Base-by-base conservation (phyloP, 805 yeast genomes). In the Kazachstania taianensis region DNA sequence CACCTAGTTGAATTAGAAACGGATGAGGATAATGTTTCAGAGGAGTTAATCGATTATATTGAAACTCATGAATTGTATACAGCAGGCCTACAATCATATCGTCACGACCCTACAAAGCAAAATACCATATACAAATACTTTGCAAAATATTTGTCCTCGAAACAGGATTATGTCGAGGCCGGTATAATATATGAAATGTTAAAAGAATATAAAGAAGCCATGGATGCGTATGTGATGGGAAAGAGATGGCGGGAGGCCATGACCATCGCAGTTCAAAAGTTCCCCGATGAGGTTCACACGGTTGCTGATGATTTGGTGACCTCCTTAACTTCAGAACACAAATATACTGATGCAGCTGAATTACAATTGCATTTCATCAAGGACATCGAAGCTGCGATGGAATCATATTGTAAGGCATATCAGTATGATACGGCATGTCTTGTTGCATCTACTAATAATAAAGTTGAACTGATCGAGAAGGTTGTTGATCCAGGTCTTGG, bases 231-330 rank as follows among this genome's bases (percentile, higher is more conserved):
- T 51, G 65, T 76, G 9, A 53, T 66, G 32, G 89, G 80, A 7
- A 80, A 79, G 46, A 75, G 69, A 45, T 92, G 97, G 97, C 72
- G 70, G 44, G 94, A 84, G 51, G 94, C 96, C 0, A 54, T 92
- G 27, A 46, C 85, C 0, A 61, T 84, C 36, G 72, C 76, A 1
- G 62, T 67, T 22, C 54, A 49, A 20, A 50, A 67, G 3, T 61
- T 65, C 36, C 59, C 61, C 4, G 67, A 62, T 1, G 50, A 64
- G 31, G 49, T 71, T 12, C 44, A 45, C 6, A 72, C 65, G 1
- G 63, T 73, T 14, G 78, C 84, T 6, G 76, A 71, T 25, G 67
- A 71, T 36, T 67, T 92, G 39, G 76, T 81, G 9, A 60, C 67
- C 1, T 56, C 73, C 2, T 66, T 84, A 35, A 63, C 69, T 2